Conservation (phyloP, 2,329 filamentous ascomycete species). For the Pestalotiopsis sp. region DNA sequence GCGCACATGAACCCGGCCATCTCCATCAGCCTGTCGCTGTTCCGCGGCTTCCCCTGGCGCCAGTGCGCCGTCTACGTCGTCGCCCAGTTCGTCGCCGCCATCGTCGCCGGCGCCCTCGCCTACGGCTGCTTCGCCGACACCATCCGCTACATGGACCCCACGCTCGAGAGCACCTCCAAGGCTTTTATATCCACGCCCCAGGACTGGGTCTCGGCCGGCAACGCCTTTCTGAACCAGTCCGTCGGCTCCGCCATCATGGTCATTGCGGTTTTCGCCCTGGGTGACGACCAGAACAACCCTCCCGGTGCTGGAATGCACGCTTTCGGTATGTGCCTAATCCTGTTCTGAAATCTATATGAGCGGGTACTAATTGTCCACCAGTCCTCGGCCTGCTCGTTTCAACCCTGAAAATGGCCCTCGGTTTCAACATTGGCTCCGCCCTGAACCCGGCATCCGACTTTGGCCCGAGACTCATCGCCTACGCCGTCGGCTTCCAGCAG, state of each 20-base stretch:
- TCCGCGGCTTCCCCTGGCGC: conserved; percentile 37
- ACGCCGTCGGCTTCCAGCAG: conserved; percentile 29
- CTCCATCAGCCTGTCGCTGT: conserved; percentile 33
- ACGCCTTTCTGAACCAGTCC: conserved; percentile 35
- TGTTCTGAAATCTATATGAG: background rate
- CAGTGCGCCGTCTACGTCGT: conserved; percentile 30
- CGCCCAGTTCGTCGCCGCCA: conserved; percentile 31
- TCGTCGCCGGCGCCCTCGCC: conserved; percentile 29
- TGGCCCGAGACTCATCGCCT: conserved; percentile 32
- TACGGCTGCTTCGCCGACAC: conserved; percentile 31
- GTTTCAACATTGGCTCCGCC: conserved; percentile 36
- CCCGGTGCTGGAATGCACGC: conserved; percentile 37
- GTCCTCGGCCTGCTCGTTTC: conserved; percentile 35
- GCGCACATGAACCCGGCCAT: conserved; percentile 36
- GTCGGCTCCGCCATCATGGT: conserved; percentile 35
- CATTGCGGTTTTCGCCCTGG: conserved; percentile 35
- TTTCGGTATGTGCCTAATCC: conserved; percentile 25
- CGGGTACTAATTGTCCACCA: background rate
- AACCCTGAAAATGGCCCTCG: conserved; percentile 35
- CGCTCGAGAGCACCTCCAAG: conserved; percentile 27
- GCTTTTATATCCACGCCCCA: conserved; percentile 36
- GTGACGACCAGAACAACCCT: conserved; percentile 38
- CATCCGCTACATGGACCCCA: conserved; percentile 31
- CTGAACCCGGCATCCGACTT: conserved; percentile 39
- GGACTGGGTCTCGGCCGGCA: conserved; percentile 23